These are phyloP conservation scores for Alopecurus myosuroides DNA, from an alignment of 176 grass and related monocot species.

Conservation along the genomic window DNA sequence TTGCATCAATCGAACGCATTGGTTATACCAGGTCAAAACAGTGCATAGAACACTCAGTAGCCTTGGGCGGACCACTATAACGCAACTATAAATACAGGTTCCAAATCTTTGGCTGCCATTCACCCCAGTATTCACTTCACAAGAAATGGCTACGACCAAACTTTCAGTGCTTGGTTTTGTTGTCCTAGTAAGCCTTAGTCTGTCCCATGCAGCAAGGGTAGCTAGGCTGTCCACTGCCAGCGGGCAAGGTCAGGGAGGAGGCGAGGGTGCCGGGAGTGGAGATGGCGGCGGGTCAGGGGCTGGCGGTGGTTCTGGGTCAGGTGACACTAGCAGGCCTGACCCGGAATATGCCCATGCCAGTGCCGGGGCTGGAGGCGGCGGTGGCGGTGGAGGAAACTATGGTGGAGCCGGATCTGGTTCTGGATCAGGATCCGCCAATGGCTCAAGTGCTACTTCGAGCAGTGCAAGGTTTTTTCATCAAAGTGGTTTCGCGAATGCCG, in stretches of 20 bases:
- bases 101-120: not conserved
- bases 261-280: not conserved
- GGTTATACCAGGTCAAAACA: not conserved
- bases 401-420: not conserved
- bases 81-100: not conserved
- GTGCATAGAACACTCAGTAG: not conserved
- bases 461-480: not conserved
- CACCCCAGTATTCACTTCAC: not conserved
- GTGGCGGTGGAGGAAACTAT: not conserved
- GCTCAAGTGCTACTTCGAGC: not conserved
- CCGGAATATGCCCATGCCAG: not conserved
- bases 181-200: not conserved
- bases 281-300: not conserved
- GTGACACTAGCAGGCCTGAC: not conserved
- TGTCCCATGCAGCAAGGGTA: not conserved
- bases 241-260: not conserved
- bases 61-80: not conserved
- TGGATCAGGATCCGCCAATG: not conserved
- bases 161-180: not conserved
- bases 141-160: not conserved
- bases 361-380: not conserved
- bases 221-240: not conserved
- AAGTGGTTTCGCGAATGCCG: not conserved
- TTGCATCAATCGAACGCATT: not conserved
- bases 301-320: not conserved